Conservation (phyloP, 2,329 filamentous ascomycete genomes). For the Phialophora chinensis region DNA sequence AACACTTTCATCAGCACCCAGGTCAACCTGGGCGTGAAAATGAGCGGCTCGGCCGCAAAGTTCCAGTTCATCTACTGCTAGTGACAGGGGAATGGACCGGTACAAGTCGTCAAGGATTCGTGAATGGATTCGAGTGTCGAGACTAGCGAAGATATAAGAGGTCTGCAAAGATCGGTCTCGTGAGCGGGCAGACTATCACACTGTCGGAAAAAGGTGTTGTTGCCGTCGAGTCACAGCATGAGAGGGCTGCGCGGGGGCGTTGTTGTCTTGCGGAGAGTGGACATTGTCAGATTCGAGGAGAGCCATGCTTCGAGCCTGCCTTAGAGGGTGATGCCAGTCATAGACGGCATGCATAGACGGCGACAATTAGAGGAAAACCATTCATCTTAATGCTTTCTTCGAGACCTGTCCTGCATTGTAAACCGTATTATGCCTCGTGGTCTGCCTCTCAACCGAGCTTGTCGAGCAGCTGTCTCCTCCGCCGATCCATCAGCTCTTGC, state of each 20-base stretch:
- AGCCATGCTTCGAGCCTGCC: background rate
- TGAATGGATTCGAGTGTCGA: background rate
- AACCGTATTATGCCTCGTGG: background rate
- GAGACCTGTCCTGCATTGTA: background rate
- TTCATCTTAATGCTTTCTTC: background rate
- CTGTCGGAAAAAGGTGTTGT: background rate
- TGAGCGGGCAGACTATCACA: background rate
- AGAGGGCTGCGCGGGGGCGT: background rate
- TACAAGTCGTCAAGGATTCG: background rate
- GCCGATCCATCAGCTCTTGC: constrained; percentile 85
- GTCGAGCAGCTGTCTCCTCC: constrained; percentile 81
- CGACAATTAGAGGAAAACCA: background rate
- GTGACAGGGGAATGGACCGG: background rate
- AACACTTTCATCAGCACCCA: constrained; percentile 20
- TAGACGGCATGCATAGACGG: background rate
- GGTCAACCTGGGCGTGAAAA: constrained; percentile 24
- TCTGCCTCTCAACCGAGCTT: constrained; percentile 61
- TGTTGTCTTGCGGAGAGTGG: background rate
- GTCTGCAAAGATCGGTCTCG: background rate
- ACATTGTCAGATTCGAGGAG: background rate
- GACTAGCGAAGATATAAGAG: background rate
- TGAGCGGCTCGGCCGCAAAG: constrained; percentile 14
- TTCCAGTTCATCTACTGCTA: constrained; percentile 32
- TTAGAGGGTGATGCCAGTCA: background rate
- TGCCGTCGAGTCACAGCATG: background rate